phyloP scores from a whole-genome alignment of 2,329 filamentous ascomycete species.

The Aspergillus latus region DNA sequence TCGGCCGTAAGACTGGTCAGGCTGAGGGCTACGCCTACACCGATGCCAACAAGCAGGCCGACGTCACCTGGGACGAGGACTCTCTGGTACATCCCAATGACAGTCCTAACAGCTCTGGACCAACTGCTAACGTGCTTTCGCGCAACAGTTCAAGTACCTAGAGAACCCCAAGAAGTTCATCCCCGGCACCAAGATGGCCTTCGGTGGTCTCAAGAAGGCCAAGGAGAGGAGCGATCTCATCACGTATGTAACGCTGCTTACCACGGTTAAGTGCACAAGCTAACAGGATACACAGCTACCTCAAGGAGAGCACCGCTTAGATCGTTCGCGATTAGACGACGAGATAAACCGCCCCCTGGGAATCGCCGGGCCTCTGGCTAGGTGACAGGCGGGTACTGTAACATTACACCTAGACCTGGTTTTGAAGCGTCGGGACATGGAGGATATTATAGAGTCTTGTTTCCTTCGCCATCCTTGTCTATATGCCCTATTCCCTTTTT shows the following conservation, averaged over 20 bases:
- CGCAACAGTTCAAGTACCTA: conserved; percentile 85
- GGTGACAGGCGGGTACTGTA: conserved; percentile 37
- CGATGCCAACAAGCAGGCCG: conserved; percentile 99
- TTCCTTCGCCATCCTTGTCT: conserved; percentile 20
- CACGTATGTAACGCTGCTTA: conserved; percentile 64
- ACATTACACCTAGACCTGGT: conserved; percentile 41
- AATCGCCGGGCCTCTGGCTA: conserved; percentile 12
- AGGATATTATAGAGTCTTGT: conserved; percentile 29
- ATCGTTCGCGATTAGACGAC: conserved; percentile 18
- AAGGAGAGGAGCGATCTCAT: conserved; percentile 99
- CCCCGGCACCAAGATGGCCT: conserved; percentile 99
- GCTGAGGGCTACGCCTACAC: conserved; percentile 96
- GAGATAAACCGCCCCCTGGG: conserved; percentile 12
- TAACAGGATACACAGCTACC: conserved; percentile 34
- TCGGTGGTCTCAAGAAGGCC: conserved; percentile 98
- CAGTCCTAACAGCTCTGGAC: not conserved
- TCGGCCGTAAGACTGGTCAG: conserved; percentile 90
- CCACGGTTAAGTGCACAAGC: not conserved
- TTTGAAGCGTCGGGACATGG: conserved; percentile 28
- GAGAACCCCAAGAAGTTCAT: conserved; percentile 99
- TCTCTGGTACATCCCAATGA: conserved; percentile 66
- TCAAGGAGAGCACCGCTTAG: conserved; percentile 41
- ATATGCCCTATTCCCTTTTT: conserved; percentile 17
- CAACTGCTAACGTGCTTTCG: conserved; percentile 16
- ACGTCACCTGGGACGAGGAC: conserved; percentile 80